phyloP scores from a whole-genome alignment of 495 filamentous ascomycete genomes.

The Hyaloscypha finlandica region DNA sequence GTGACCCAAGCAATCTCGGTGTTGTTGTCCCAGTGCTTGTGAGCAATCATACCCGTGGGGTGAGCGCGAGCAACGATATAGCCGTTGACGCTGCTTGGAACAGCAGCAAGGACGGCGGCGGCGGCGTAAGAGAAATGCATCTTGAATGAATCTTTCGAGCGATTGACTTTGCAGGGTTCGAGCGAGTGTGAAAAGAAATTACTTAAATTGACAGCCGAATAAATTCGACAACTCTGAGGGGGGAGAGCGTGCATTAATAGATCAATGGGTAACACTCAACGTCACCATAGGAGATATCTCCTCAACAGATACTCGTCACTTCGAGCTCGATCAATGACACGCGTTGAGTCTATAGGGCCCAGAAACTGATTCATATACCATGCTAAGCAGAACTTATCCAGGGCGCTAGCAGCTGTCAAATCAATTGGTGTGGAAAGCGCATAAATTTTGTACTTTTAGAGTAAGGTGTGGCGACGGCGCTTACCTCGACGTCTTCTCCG shows the following conservation, averaged over 20 bases:
- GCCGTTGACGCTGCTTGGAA: not conserved
- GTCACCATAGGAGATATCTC: not conserved
- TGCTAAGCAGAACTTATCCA: not conserved
- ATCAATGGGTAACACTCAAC: not conserved
- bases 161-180: slow-evolving; percentile 2
- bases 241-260: not conserved
- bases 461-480: not conserved
- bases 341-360: not conserved
- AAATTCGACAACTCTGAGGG: not conserved
- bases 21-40: not conserved
- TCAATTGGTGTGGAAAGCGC: not conserved
- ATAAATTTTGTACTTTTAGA: not conserved
- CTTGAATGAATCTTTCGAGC: slow-evolving; percentile 9
- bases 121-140: slow-evolving; percentile 17
- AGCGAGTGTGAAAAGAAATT: not conserved
- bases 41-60: not conserved
- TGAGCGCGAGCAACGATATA: not conserved
- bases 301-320: not conserved
- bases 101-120: slow-evolving; percentile 4
- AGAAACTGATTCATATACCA: not conserved
- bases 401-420: not conserved
- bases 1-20: slow-evolving; percentile 5
- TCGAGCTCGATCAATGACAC: not conserved
- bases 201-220: no score
- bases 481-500: not conserved